Conservation (phyloP, 1,284 basidiomycete species). For the Cutaneotrichosporon mucoides region DNA sequence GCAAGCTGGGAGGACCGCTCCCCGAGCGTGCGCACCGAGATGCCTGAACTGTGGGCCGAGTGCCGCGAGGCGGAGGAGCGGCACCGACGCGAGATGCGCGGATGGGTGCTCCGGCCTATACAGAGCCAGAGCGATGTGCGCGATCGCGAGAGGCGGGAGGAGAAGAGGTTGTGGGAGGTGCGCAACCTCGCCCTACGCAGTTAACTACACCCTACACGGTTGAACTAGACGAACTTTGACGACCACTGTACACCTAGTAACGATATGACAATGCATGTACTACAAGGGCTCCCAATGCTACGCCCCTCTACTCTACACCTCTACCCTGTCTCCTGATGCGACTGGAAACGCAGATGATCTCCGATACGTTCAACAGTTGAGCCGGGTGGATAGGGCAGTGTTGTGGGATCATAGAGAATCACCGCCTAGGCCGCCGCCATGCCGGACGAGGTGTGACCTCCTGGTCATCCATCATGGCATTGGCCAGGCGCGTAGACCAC, state of each 20-base stretch:
- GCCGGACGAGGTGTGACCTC: no score
- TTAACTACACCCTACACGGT: not conserved
- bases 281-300: not conserved
- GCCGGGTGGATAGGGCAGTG: no score
- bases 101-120: constrained; percentile 56
- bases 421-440: no score
- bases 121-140: constrained; percentile 20
- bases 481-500: no score
- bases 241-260: constrained; percentile 2
- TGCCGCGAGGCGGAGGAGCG: constrained; percentile 72
- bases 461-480: no score
- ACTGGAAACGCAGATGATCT: no score
- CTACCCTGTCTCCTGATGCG: no score
- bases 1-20: constrained; percentile 20
- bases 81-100: constrained; percentile 73
- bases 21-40: constrained; percentile 8
- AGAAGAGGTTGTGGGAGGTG: constrained; percentile 47
- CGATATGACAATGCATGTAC: constrained; percentile 10
- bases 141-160: constrained; percentile 36
- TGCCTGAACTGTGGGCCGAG: constrained; percentile 58
- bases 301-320: no score
- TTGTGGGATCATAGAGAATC: no score
- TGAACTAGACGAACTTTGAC: no score
- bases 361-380: no score
- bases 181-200: constrained; percentile 31